Percentiles rank a stretch among this genome's conserved stretches.
Evolutionary conservation across 1,139 yeast species (phyloP).

Genomic region (Hyphopichia khmerensis): DNA sequence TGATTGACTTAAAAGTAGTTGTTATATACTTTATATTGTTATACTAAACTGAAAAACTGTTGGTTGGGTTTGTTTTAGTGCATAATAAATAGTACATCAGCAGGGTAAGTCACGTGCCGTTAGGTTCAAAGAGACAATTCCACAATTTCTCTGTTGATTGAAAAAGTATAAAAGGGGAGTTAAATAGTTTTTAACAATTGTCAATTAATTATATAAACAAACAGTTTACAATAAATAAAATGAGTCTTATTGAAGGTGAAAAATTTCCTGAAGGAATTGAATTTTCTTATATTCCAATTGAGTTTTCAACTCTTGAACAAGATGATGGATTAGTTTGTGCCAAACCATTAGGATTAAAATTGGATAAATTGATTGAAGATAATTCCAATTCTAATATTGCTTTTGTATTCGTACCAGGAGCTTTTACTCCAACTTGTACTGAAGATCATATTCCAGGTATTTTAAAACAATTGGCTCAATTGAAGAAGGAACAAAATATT

Average conservation of each 20-base stretch:
- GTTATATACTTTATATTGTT: no score
- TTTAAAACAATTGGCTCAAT: slow-evolving; percentile 49
- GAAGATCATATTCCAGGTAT: slow-evolving; percentile 79
- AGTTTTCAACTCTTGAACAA: slow-evolving; percentile 30
- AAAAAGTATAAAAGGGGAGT: no score
- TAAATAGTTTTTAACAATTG: background rate
- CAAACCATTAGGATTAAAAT: slow-evolving; percentile 21
- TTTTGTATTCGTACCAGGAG: slow-evolving; percentile 85
- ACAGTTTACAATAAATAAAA: slow-evolving; percentile 1
- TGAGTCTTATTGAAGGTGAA: slow-evolving; percentile 21
- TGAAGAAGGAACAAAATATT: slow-evolving; percentile 61
- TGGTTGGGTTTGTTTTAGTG: no score
- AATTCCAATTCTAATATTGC: slow-evolving; percentile 48
- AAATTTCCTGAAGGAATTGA: slow-evolving; percentile 52
- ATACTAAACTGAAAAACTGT: no score
- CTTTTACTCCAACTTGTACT: slow-evolving; percentile 89
- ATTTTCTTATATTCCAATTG: slow-evolving; percentile 58
- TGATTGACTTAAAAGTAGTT: no score
- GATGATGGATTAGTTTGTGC: slow-evolving; percentile 50
- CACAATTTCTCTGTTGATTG: no score
- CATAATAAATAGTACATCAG: no score
- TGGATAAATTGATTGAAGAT: slow-evolving; percentile 22
- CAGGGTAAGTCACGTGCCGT: no score
- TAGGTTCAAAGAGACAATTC: no score
- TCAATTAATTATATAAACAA: no score